Conservation (phyloP, 108 stramenopile genomes). For the Cyclostephanos tholiformis region DNA sequence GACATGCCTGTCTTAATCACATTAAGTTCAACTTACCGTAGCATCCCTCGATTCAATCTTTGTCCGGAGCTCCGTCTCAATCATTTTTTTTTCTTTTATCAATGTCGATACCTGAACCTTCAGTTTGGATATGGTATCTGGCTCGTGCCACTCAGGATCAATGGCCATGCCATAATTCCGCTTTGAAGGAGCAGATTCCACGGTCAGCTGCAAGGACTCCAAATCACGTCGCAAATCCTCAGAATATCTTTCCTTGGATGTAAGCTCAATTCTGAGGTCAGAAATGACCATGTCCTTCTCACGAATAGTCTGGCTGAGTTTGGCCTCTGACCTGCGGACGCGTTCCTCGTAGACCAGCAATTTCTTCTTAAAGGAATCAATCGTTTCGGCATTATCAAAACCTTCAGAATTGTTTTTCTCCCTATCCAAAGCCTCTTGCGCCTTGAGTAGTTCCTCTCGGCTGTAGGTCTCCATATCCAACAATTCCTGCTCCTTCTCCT, state of each 20-base stretch:
- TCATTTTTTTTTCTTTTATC: slow-evolving; percentile 36
- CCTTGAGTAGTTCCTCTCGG: slow-evolving; percentile 50
- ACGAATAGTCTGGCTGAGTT: slow-evolving; percentile 30
- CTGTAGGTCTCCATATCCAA: slow-evolving; percentile 2
- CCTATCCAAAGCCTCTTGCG: slow-evolving; percentile 65
- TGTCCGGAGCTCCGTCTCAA: slow-evolving; percentile 30
- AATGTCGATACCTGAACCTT: slow-evolving; percentile 31
- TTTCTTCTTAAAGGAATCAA: slow-evolving; percentile 43
- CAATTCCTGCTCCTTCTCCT: slow-evolving; percentile 18
- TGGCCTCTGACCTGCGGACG: slow-evolving; percentile 22
- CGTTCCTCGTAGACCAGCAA: slow-evolving; percentile 39
- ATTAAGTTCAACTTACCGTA: slow-evolving; percentile 20
- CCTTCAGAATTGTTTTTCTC: slow-evolving; percentile 30
- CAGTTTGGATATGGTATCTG: slow-evolving; percentile 34
- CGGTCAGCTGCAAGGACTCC: slow-evolving; percentile 26
- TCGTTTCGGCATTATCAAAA: slow-evolving; percentile 24
- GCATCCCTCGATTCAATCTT: slow-evolving; percentile 74
- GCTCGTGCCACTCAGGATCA: slow-evolving; percentile 39
- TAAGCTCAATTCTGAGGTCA: slow-evolving; percentile 41
- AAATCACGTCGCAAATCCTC: slow-evolving; percentile 26
- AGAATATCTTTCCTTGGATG: slow-evolving; percentile 26
- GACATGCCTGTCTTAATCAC: background rate
- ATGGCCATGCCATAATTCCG: slow-evolving; percentile 32
- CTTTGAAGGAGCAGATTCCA: slow-evolving; percentile 12
- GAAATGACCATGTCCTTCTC: slow-evolving; percentile 43